phyloP scores from a whole-genome alignment of 2,329 filamentous ascomycete genomes.

The Ploettnerulaceae sp. region DNA sequence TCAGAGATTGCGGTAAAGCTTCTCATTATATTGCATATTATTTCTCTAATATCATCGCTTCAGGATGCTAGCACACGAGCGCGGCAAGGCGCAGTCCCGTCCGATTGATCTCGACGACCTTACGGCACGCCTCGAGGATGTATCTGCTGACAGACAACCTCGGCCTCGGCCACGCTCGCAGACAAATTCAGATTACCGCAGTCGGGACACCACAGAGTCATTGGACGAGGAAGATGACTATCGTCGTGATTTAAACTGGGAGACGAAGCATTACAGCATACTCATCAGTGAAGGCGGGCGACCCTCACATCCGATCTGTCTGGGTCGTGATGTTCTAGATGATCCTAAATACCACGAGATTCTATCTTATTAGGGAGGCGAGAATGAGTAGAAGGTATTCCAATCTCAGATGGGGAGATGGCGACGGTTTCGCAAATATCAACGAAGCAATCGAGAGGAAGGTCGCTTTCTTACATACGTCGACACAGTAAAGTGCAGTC shows the following conservation, averaged over 20 bases:
- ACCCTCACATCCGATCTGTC: constrained; percentile 31
- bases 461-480: constrained; percentile 28
- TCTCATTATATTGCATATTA: constrained; percentile 1
- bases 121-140: constrained; percentile 11
- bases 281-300: constrained; percentile 34
- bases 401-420: constrained; percentile 29
- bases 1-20: constrained; percentile 6
- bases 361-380: constrained; percentile 27
- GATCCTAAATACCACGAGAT: constrained; percentile 29
- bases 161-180: background rate
- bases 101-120: constrained; percentile 16
- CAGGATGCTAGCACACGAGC: constrained; percentile 9
- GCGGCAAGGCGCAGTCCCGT: background rate
- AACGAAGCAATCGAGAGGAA: constrained; percentile 29
- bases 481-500: constrained; percentile 28
- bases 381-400: constrained; percentile 23
- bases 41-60: constrained; percentile 2
- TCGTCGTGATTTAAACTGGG: constrained; percentile 8
- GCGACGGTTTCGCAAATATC: constrained; percentile 33
- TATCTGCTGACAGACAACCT: constrained; percentile 6
- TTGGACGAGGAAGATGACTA: constrained; percentile 11
- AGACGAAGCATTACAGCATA: constrained; percentile 28
- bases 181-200: background rate
- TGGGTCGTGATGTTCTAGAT: constrained; percentile 26
- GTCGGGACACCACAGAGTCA: background rate